Percentiles rank a stretch among this genome's conserved stretches.
Conservation (phyloP, 306 rosid species). For the Psophocarpus tetragonolobus region DNA sequence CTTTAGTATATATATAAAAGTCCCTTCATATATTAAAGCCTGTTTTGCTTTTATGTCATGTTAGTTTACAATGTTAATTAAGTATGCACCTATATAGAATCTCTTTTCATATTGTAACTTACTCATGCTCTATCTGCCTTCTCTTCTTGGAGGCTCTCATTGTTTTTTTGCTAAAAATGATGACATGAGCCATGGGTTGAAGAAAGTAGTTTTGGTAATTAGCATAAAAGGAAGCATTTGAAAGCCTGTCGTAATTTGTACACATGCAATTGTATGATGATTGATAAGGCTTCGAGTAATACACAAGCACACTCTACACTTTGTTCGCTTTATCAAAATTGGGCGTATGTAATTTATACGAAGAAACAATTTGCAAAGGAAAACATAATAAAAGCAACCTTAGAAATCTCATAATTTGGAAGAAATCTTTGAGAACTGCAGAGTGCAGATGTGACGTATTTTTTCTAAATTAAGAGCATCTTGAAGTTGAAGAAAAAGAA, state of each 20-base stretch:
- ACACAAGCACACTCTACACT: background rate
- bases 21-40: background rate
- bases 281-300: background rate
- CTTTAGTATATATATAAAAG: conserved; percentile 40
- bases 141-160: background rate
- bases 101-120: background rate
- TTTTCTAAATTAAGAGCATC: conserved; percentile 24
- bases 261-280: background rate
- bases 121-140: background rate
- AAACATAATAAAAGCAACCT: background rate
- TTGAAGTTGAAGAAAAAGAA: conserved; percentile 30
- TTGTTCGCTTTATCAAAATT: background rate
- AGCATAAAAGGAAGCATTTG: too few relatives aligned
- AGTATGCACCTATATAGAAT: background rate
- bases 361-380: background rate
- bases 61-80: background rate
- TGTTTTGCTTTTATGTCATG: background rate
- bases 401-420: background rate
- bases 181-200: background rate
- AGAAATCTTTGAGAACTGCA: background rate
- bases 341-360: background rate
- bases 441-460: conserved; percentile 22
- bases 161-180: background rate
- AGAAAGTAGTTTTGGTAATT: conserved; percentile 6
- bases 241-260: too few relatives aligned